Percentiles rank a stretch among this genome's conserved stretches.
Conservation (phyloP, 768 basidiomycete genomes). For the Mrakia frigida region DNA sequence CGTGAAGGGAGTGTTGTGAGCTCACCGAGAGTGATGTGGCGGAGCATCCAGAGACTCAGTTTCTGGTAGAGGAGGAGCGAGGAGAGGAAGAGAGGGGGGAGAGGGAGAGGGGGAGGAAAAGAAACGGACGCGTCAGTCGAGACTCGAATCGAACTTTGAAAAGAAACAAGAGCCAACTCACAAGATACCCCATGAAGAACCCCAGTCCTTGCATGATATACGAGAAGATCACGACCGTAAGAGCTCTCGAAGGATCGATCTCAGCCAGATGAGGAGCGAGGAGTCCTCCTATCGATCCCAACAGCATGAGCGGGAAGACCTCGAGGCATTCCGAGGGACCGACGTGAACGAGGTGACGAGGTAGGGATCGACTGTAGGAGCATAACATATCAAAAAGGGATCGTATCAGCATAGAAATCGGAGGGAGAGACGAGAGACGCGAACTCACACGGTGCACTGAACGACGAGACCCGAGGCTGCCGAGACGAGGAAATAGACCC, state of each 20-base stretch:
- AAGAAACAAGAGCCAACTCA: not conserved
- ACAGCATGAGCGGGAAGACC: constrained; percentile 33
- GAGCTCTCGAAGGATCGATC: constrained; percentile 1
- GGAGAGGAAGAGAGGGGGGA: not conserved
- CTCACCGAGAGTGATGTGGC: constrained; percentile 23
- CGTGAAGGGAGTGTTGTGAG: not conserved
- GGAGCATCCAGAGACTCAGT: constrained; percentile 30
- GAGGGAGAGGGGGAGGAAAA: not conserved
- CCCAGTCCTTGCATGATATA: constrained; percentile 29
- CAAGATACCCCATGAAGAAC: constrained; percentile 31
- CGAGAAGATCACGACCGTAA: constrained; percentile 26
- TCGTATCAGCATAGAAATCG: too few species aligned
- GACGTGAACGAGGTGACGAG: constrained; percentile 21
- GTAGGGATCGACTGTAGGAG: constrained; percentile 17
- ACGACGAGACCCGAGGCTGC: constrained; percentile 13
- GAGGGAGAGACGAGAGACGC: too few species aligned
- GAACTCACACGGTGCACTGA: constrained; percentile 31
- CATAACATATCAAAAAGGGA: not conserved
- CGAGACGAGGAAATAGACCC: constrained; percentile 28
- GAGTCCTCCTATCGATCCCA: constrained; percentile 28
- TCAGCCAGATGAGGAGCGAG: constrained; percentile 30
- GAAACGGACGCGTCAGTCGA: not conserved
- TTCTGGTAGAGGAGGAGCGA: not conserved
- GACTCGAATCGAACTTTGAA: too few species aligned
- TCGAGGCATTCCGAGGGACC: constrained; percentile 31